Base-by-base conservation (phyloP, 2,329 filamentous ascomycete species). In the Cladosporium sp. region DNA sequence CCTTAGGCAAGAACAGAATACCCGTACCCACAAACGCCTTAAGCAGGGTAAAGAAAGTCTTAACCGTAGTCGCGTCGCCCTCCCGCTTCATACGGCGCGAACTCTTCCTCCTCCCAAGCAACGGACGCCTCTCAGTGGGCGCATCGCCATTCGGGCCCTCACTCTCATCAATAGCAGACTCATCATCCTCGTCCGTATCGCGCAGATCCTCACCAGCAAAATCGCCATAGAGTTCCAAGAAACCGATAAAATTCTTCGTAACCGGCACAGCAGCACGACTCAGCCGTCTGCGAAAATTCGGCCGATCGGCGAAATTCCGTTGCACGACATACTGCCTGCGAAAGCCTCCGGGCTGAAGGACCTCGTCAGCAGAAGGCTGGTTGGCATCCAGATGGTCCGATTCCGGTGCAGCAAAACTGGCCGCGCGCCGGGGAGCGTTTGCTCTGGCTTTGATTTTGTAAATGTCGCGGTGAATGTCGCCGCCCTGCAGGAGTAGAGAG, bases 11-110 rank as follows among this genome's bases (percentile, higher is more conserved):
- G 62, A 90, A 90, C 82, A 90, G 88, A 65, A 90, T 89, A 53
- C 86, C 86, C 0, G 86, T 90, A 41, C 86, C 86, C 47, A 90
- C 79, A 59, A 90, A 90, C 1, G 86, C 85, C 66, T 90, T 90
- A 45, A 90, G 72, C 8, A 89, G 72, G 0, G 85, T 90, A 65
- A 89, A 88, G 68, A 90, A 90, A 0, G 86, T 84, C 69, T 87
- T 86, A 33, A 78, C 69, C n/a, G 79, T 84, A 46, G 78, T 78
- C 2, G 86, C 84, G 59, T 86, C 82, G 16, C 83, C 84, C 30
- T 78, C 71, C 53, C 66, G 72, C 43, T 58, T 59, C 19, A 57
- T 60, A 18, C 76, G 69, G 53, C 65, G 67, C 1, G 79, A 75
- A 57, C 72, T 80, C 61, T 72, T 77, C 12, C 78, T 73, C 25